Conservation (phyloP, 1,284 basidiomycete genomes). For the Porogramme epimiltina region DNA sequence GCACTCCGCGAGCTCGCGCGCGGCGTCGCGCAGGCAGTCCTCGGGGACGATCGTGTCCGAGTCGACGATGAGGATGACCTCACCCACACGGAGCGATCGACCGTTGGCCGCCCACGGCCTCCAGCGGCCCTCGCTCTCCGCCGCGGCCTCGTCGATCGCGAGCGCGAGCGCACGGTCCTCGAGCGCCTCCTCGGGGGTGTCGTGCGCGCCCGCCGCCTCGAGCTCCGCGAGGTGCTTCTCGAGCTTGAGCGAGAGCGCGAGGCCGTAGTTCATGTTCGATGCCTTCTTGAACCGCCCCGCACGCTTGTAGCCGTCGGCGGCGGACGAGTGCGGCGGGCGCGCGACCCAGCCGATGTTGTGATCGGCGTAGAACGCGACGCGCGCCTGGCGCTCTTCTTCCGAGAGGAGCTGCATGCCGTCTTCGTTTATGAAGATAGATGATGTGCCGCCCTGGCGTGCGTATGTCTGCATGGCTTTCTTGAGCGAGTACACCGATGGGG, state of each 20-base stretch:
- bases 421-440: slow-evolving; percentile 75
- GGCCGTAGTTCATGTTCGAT: slow-evolving; percentile 61
- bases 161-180: slow-evolving; percentile 66
- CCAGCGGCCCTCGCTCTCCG: slow-evolving; percentile 54
- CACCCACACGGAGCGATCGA: slow-evolving; percentile 63
- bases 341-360: slow-evolving; percentile 59
- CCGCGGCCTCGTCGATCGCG: slow-evolving; percentile 68
- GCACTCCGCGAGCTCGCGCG: slow-evolving; percentile 74
- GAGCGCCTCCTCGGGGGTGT: slow-evolving; percentile 37
- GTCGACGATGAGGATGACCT: slow-evolving; percentile 73
- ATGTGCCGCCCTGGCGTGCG: slow-evolving; percentile 80
- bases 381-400: slow-evolving; percentile 37
- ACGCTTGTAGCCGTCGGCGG: slow-evolving; percentile 49
- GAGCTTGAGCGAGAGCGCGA: slow-evolving; percentile 50
- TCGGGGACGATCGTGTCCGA: slow-evolving; percentile 87
- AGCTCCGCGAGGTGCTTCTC: slow-evolving; percentile 50
- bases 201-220: slow-evolving; percentile 33
- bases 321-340: slow-evolving; percentile 47
- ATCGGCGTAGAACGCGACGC: slow-evolving; percentile 51
- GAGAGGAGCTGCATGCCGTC: slow-evolving; percentile 58
- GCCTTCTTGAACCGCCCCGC: slow-evolving; percentile 66
- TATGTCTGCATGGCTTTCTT: slow-evolving; percentile 89
- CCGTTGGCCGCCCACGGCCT: slow-evolving; percentile 70
- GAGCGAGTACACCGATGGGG: slow-evolving; percentile 77
- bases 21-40: slow-evolving; percentile 86